phyloP scores from a whole-genome alignment of 2,329 filamentous ascomycete species.

The Alternaria triticina region DNA sequence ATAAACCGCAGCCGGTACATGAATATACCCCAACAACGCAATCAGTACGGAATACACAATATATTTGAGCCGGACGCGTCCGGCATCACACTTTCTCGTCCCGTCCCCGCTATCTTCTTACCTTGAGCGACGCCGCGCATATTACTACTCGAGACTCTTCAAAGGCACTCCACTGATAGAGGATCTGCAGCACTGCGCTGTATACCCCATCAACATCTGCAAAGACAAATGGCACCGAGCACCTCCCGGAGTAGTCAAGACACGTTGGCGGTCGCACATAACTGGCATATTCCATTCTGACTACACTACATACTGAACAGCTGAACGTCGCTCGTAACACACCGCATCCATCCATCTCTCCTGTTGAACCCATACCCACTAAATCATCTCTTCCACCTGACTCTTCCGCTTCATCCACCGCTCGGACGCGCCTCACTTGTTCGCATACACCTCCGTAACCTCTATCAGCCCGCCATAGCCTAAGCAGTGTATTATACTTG shows the following conservation, averaged over 20 bases:
- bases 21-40: not conserved
- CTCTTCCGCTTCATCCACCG: too few species aligned
- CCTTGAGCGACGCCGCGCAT: not conserved
- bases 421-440: not conserved
- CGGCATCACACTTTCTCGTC: not conserved
- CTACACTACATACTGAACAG: not conserved
- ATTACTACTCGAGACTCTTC: not conserved
- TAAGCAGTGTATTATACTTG: too few species aligned
- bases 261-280: not conserved
- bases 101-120: not conserved
- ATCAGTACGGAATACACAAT: not conserved
- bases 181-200: not conserved
- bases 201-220: not conserved
- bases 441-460: not conserved
- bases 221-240: not conserved
- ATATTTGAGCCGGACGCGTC: not conserved
- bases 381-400: too few species aligned
- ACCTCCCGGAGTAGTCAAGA: not conserved
- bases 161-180: not conserved
- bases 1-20: not conserved
- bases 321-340: not conserved
- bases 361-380: not conserved
- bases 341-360: not conserved
- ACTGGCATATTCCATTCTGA: not conserved
- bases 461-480: not conserved